A percentile compares a stretch with the other conserved stretches of the same genome.
These are phyloP conservation scores for Corrigiola litoralis DNA, from an alignment of 179 eudicot species.

Conservation along the genomic window DNA sequence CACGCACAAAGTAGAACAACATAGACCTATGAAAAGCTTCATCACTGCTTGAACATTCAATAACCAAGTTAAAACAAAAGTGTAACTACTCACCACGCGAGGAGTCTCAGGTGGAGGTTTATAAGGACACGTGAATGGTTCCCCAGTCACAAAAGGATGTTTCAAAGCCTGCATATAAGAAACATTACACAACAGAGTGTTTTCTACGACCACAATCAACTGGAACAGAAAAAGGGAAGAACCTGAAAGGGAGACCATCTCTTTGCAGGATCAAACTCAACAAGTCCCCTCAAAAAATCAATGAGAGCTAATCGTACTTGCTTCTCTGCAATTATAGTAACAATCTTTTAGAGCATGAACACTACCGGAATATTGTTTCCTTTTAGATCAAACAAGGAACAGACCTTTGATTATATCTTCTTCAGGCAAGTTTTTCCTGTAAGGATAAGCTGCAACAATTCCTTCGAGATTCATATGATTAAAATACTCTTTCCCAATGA, in stretches of 20 bases:
- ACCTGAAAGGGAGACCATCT: conserved; percentile 99
- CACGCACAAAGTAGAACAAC: too few species aligned
- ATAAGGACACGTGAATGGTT: conserved; percentile 81
- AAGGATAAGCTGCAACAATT: conserved; percentile 66
- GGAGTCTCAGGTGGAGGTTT: conserved; percentile 82
- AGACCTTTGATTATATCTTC: conserved; percentile 74
- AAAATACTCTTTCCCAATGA: conserved; percentile 85
- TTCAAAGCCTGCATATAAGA: conserved; percentile 70
- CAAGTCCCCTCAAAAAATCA: conserved; percentile 96
- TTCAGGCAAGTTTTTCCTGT: conserved; percentile 62
- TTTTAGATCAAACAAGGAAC: conserved; percentile 13
- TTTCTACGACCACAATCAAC: not conserved
- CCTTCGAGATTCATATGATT: conserved; percentile 78
- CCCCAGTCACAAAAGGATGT: conserved; percentile 97
- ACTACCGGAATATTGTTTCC: not conserved
- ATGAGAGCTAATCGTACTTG: conserved; percentile 67
- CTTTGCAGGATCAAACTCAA: conserved; percentile 93
- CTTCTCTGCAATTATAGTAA: conserved; percentile 50
- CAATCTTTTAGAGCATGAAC: not conserved
- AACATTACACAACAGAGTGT: not conserved
- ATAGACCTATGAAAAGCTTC: not conserved
- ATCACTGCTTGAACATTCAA: not conserved
- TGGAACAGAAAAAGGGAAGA: not conserved
- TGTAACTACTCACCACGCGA: conserved; percentile 60
- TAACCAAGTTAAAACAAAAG: not conserved